phyloP scores from a whole-genome alignment of 129 eudicot genomes.

The Tanacetum coccineum region DNA sequence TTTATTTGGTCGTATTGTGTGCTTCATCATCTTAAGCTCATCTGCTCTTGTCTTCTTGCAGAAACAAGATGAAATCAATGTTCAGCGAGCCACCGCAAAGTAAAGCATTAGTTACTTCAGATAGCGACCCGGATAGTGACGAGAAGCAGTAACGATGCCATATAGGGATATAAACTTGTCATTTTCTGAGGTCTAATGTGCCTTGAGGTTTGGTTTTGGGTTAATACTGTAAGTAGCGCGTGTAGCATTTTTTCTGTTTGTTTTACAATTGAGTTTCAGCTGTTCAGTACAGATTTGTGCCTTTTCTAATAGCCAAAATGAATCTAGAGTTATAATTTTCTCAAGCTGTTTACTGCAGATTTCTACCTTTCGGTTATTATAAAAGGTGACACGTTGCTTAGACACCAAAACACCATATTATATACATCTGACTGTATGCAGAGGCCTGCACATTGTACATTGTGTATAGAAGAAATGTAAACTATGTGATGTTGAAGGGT shows the following conservation, averaged over 20 bases:
- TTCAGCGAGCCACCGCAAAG: not conserved
- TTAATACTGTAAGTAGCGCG: not conserved
- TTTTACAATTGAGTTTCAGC: not conserved
- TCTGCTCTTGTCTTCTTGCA: constrained; percentile 17
- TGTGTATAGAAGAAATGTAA: too few relatives aligned
- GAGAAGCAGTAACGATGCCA: not conserved
- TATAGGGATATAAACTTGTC: not conserved
- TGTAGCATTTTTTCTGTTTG: not conserved
- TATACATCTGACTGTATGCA: not conserved
- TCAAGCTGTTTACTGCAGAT: not conserved
- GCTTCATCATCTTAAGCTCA: not conserved
- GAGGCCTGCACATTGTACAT: too few relatives aligned
- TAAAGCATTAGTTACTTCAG: constrained; percentile 11
- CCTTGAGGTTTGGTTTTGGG: not conserved
- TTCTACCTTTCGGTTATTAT: not conserved
- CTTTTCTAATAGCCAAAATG: not conserved
- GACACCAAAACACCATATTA: not conserved
- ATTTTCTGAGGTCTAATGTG: not conserved
- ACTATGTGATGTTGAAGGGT: not conserved
- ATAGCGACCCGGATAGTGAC: not conserved
- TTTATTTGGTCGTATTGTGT: not conserved
- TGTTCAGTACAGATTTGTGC: not conserved
- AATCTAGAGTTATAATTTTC: not conserved
- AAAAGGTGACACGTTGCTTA: not conserved
- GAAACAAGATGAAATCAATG: constrained; percentile 16